Evolutionary conservation across 495 filamentous ascomycete species (phyloP), one percentile per base, ranked within the genome.

Genomic region (Rhizodiscina lignyota): DNA sequence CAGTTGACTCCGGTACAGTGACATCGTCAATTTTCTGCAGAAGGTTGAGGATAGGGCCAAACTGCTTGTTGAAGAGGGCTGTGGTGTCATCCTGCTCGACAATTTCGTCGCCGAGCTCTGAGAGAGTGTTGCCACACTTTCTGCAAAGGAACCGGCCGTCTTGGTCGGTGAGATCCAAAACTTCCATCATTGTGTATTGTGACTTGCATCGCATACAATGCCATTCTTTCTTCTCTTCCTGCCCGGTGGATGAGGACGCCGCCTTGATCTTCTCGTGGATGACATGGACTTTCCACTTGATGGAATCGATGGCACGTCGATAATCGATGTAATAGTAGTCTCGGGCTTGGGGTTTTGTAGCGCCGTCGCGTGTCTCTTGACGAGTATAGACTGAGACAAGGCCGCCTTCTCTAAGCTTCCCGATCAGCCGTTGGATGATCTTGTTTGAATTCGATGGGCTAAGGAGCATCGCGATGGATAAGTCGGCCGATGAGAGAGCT

Each of bases 291-390:
- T 82, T 77, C 62, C 79, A 99, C 49, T 99, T 99, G 62, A 94
- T 85, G 11, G 84, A 85, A 55, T 99, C 89, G 53, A 99, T 79
- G 37, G 85, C 81, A 24, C 79, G 81, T 35, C 87, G 83, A 47
- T 89, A 84, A 49, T 94, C 83, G 58, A 99, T 83, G 59, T 80
- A 99, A 59, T 91, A 99, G 62, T 93, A 94, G 34, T 86, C 92
- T 29, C 80, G 72, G 49, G 76, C 80, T 29, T 79, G 70, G 2
- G 83, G 78, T 8, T 83, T 79, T 40, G 79, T 76, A 4, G 48
- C 46, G 21, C 82, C 83, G 41, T 83, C 79, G 30, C 73, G 74
- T 33, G 74, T 60, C 48, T 94, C 86, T 21, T 72, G 68, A 11
- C 86, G 77, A n/a, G 73, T 73, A 48, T 75, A 87, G 67, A 91